Percentiles rank a stretch among this genome's conserved stretches.
Evolutionary conservation across 805 yeast genomes (phyloP).

Genomic region (Helenozyma baotianmanensis): DNA sequence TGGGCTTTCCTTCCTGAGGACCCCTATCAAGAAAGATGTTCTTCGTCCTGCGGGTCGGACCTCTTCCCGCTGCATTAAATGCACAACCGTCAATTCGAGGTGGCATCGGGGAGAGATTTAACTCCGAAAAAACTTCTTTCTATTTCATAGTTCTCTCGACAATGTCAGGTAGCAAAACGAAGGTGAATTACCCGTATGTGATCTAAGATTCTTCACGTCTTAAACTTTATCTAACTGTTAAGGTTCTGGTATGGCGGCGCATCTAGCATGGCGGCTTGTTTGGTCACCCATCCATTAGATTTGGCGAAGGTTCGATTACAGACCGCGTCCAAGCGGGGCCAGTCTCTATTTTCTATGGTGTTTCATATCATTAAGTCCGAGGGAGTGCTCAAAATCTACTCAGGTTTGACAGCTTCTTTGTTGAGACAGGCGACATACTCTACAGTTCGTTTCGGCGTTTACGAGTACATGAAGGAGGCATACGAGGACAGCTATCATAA

Average conservation of each 20-base stretch:
- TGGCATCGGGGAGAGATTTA: too few species aligned
- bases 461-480: slow-evolving; percentile 65
- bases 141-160: too few species aligned
- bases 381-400: slow-evolving; percentile 67
- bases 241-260: slow-evolving; percentile 67
- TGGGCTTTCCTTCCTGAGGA: too few species aligned
- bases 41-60: too few species aligned
- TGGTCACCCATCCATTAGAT: slow-evolving; percentile 78
- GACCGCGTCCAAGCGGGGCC: slow-evolving; percentile 67
- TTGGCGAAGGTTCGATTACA: slow-evolving; percentile 84
- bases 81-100: too few species aligned
- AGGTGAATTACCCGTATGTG: slow-evolving; percentile 19
- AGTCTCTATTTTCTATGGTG: slow-evolving; percentile 58
- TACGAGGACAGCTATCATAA: slow-evolving; percentile 36
- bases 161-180: slow-evolving; percentile 14
- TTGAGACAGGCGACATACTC: slow-evolving; percentile 87
- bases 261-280: slow-evolving; percentile 62
- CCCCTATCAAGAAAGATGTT: too few species aligned
- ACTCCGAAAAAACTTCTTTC: too few species aligned
- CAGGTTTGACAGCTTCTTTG: slow-evolving; percentile 78
- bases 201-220: not conserved
- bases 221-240: too few species aligned
- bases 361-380: slow-evolving; percentile 54
- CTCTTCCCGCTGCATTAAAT: too few species aligned
- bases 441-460: slow-evolving; percentile 81